Conservation (phyloP, 306 rosid genomes). For the Acacia crassicarpa region DNA sequence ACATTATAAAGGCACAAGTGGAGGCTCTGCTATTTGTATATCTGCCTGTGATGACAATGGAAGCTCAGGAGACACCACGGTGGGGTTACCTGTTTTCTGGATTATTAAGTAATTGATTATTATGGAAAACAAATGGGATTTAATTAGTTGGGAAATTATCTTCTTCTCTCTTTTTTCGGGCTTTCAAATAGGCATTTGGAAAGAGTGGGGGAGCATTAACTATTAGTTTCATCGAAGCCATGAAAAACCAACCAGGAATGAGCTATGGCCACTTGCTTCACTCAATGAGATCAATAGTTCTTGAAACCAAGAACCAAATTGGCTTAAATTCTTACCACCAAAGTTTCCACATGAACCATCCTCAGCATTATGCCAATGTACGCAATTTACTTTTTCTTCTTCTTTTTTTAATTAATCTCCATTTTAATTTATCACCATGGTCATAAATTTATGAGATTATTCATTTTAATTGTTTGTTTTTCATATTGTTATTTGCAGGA, state of each 20-base stretch:
- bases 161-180: neutral
- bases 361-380: slow-evolving; percentile 44
- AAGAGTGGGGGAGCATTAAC: slow-evolving; percentile 43
- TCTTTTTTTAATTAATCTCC: neutral
- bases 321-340: neutral
- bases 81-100: neutral
- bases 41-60: slow-evolving; percentile 26
- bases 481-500: slow-evolving; percentile 37
- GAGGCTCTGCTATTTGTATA: slow-evolving; percentile 17
- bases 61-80: slow-evolving; percentile 21
- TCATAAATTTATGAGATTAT: neutral
- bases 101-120: too few species aligned
- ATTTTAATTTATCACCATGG: neutral
- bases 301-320: slow-evolving; percentile 29
- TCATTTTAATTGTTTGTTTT: neutral
- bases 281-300: slow-evolving; percentile 31
- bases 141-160: neutral
- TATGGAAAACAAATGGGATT: neutral
- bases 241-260: slow-evolving; percentile 26
- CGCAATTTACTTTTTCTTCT: neutral
- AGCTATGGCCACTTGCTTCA: slow-evolving; percentile 35
- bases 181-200: neutral
- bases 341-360: neutral
- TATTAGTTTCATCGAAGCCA: slow-evolving; percentile 34
- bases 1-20: slow-evolving; percentile 21